Conservation (phyloP, 306 rosid genomes). For the Quercus parvula region DNA sequence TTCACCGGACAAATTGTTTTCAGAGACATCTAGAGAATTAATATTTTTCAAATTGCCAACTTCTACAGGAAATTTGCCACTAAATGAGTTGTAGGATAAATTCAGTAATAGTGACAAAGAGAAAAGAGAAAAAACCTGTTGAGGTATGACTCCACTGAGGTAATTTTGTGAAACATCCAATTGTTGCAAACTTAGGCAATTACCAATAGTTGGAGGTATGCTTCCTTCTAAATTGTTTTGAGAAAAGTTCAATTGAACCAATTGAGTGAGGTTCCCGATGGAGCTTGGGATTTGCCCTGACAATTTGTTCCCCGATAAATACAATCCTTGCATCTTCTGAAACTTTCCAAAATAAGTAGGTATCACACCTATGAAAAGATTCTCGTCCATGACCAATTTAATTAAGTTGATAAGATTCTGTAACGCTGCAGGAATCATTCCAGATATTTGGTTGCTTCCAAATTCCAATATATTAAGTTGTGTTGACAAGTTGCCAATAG, state of each 20-base stretch:
- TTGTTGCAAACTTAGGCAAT: neutral
- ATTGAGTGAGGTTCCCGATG: slow-evolving; percentile 25
- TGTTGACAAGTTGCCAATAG: slow-evolving; percentile 29
- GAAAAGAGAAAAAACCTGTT: neutral
- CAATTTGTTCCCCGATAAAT: neutral
- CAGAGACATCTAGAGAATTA: slow-evolving; percentile 14
- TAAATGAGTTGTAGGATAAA: slow-evolving; percentile 31
- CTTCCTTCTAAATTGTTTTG: slow-evolving; percentile 28
- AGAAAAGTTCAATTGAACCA: neutral
- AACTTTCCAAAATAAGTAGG: slow-evolving; percentile 29
- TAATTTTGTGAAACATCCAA: slow-evolving; percentile 4
- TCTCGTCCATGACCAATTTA: neutral
- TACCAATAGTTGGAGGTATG: slow-evolving; percentile 22
- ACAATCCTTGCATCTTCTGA: neutral
- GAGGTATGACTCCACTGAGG: slow-evolving; percentile 28
- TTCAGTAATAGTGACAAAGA: slow-evolving; percentile 4
- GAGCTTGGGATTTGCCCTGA: slow-evolving; percentile 20
- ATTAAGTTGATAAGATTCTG: slow-evolving; percentile 16
- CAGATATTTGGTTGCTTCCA: slow-evolving; percentile 1
- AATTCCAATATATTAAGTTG: neutral
- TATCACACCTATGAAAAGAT: slow-evolving; percentile 14
- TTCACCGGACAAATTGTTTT: slow-evolving; percentile 15
- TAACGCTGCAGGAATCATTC: slow-evolving; percentile 20
- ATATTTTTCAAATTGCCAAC: slow-evolving; percentile 14
- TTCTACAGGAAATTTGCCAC: slow-evolving; percentile 5